These are phyloP conservation scores for Trichoderma arundinaceum DNA, from an alignment of 2,329 filamentous ascomycete genomes.

Conservation along the genomic window DNA sequence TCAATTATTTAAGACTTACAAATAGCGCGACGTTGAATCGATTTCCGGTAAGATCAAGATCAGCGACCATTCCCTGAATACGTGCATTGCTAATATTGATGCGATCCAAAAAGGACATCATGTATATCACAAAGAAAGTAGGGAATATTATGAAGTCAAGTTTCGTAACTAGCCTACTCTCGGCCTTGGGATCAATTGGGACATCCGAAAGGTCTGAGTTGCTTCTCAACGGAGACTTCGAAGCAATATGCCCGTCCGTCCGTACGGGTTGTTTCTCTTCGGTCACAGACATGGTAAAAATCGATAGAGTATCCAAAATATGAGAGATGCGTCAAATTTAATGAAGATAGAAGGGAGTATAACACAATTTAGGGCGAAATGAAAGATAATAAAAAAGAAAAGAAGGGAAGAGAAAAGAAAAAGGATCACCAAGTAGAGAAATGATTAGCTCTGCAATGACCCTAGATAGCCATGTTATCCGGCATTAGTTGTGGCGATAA, in stretches of 20 bases:
- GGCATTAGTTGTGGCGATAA: background rate
- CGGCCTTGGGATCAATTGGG: slow-evolving; percentile 43
- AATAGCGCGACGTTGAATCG: slow-evolving; percentile 53
- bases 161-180: slow-evolving; percentile 48
- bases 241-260: background rate
- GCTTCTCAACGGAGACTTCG: background rate
- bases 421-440: no score
- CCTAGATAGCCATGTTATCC: background rate
- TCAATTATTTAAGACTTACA: slow-evolving; percentile 33
- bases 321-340: background rate
- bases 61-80: slow-evolving; percentile 51
- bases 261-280: slow-evolving; percentile 7
- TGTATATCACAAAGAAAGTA: slow-evolving; percentile 49
- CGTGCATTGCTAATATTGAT: slow-evolving; percentile 56
- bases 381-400: background rate
- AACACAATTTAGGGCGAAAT: no score
- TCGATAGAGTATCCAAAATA: background rate
- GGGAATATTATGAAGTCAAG: slow-evolving; percentile 51
- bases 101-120: slow-evolving; percentile 40
- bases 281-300: background rate
- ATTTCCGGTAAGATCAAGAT: slow-evolving; percentile 50
- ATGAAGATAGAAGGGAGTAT: background rate
- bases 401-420: background rate
- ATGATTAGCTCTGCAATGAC: background rate
- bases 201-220: slow-evolving; percentile 18